Percentiles rank a stretch among this genome's conserved stretches.
Conservation (phyloP, 1,139 yeast species). For the Saccharomyces hybrid region DNA sequence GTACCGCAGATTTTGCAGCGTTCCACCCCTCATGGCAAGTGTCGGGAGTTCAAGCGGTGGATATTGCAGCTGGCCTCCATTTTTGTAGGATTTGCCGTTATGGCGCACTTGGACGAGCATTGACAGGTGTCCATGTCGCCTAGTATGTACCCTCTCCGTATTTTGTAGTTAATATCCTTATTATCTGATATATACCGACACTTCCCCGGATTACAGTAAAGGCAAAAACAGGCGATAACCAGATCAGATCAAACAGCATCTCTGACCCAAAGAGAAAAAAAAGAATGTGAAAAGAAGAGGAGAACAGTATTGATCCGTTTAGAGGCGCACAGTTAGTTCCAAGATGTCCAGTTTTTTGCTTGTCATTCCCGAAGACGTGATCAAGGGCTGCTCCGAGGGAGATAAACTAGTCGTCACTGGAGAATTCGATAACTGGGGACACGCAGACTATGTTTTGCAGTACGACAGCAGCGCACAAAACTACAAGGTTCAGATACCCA, state of each 20-base stretch:
- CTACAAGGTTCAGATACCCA: constrained; percentile 11
- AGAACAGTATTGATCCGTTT: background rate
- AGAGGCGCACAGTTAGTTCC: background rate
- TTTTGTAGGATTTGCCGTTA: constrained; percentile 5
- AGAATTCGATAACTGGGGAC: constrained; percentile 18
- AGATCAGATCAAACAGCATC: background rate
- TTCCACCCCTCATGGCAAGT: constrained; percentile 18
- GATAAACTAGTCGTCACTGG: constrained; percentile 16
- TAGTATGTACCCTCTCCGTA: background rate
- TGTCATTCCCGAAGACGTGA: background rate
- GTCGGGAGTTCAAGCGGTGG: constrained; percentile 1
- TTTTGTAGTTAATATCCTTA: background rate
- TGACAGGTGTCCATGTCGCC: background rate
- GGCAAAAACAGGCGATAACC: background rate
- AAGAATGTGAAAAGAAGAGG: background rate
- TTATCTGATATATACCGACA: background rate
- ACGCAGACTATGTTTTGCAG: constrained; percentile 7
- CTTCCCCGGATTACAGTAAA: background rate
- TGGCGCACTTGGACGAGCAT: constrained; percentile 5
- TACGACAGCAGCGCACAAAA: constrained; percentile 5
- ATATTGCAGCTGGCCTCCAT: constrained; percentile 5
- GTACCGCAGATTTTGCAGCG: constrained; percentile 53
- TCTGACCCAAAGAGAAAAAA: background rate
- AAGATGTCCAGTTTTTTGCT: background rate
- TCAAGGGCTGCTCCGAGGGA: background rate